Evolutionary conservation across 1,284 basidiomycete genomes (phyloP).

Genomic region (Trichosporon inkin): DNA sequence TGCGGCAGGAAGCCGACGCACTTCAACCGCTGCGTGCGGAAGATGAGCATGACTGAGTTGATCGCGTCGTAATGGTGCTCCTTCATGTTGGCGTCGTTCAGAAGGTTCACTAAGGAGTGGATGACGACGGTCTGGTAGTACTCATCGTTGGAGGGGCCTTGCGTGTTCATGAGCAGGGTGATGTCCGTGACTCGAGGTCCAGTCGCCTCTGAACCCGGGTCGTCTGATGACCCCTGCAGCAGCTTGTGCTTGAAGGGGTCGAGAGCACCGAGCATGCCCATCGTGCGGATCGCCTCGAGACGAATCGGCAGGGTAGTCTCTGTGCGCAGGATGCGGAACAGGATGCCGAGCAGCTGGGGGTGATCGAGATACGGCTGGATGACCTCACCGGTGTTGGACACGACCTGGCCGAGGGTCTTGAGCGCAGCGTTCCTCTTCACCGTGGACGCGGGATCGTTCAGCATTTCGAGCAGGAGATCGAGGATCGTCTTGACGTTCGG

Average conservation of each 20-base stretch:
- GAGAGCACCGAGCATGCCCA: constrained; percentile 94
- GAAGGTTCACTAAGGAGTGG: constrained; percentile 77
- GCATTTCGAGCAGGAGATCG: constrained; percentile 79
- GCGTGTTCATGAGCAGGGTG: constrained; percentile 56
- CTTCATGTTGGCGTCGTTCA: constrained; percentile 82
- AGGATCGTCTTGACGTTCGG: constrained; percentile 82
- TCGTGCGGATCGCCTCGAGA: constrained; percentile 83
- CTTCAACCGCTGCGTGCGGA: constrained; percentile 95
- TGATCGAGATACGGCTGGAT: constrained; percentile 86
- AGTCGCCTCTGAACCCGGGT: constrained; percentile 57
- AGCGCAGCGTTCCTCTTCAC: constrained; percentile 88
- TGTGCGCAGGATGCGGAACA: constrained; percentile 80
- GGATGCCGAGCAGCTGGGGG: constrained; percentile 79
- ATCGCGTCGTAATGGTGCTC: constrained; percentile 89
- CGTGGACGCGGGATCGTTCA: constrained; percentile 74
- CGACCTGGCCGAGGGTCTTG: constrained; percentile 89
- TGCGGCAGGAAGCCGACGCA: constrained; percentile 94
- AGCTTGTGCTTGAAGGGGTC: constrained; percentile 93
- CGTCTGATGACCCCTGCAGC: constrained; percentile 70
- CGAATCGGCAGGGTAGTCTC: constrained; percentile 74
- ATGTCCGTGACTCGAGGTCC: constrained; percentile 57
- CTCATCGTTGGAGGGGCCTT: constrained; percentile 71
- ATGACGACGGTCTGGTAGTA: constrained; percentile 98
- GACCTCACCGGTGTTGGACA: constrained; percentile 92
- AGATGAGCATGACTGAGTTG: constrained; percentile 98